phyloP scores from a whole-genome alignment of 106 monocot genomes.

The Apostasia shenzhenica region DNA sequence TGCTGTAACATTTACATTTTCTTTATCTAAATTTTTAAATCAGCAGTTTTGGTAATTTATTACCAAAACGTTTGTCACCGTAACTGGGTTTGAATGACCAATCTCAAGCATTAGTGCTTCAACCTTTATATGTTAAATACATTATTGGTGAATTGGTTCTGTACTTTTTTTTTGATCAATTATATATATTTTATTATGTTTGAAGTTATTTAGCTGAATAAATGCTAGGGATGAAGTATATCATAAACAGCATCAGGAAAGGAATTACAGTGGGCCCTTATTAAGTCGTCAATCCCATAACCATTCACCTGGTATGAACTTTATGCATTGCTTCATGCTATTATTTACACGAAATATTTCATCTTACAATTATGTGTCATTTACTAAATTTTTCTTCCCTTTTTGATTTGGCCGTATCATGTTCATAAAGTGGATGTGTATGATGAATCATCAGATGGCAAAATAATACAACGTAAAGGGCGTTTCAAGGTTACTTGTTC shows the following conservation, averaged over 20 bases:
- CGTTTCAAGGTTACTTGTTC: constrained; percentile 82
- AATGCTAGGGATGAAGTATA: constrained; percentile 30
- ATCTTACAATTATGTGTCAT: background rate
- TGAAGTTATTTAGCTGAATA: background rate
- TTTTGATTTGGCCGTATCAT: constrained; percentile 1
- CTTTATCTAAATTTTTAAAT: too few species aligned
- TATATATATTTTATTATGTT: background rate
- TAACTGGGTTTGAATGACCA: too few species aligned
- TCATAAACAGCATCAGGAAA: constrained; percentile 23
- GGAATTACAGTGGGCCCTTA: constrained; percentile 53
- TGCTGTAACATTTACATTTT: too few species aligned
- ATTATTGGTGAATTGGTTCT: background rate
- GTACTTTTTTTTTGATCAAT: background rate
- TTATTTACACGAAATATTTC: background rate
- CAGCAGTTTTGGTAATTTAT: too few species aligned
- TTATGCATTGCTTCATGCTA: background rate
- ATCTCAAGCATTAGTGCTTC: too few species aligned
- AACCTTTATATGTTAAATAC: too few species aligned
- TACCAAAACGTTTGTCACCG: too few species aligned
- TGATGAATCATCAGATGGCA: constrained; percentile 62
- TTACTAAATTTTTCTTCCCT: background rate
- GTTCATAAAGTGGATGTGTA: constrained; percentile 18
- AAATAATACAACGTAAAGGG: constrained; percentile 65
- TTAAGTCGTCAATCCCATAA: constrained; percentile 16
- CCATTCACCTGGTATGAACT: constrained; percentile 23